These are phyloP conservation scores for Geranium incanum DNA, from an alignment of 441 rosid species.

Conservation along the genomic window DNA sequence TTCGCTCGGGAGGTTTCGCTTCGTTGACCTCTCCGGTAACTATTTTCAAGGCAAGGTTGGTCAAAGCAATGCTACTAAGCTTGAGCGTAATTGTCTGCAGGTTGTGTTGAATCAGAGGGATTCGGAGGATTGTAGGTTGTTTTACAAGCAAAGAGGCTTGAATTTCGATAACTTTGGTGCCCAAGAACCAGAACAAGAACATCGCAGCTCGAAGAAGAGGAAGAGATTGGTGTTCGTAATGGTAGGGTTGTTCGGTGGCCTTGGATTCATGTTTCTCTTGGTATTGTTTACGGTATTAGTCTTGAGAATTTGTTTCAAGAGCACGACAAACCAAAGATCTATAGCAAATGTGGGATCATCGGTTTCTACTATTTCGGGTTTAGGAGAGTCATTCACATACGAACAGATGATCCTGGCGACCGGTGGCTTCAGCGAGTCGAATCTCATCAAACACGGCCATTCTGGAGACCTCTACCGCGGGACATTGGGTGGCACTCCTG, in stretches of 20 bases:
- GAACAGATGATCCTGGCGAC: conserved; percentile 64
- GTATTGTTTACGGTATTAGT: conserved; percentile 33
- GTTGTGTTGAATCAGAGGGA: conserved; percentile 49
- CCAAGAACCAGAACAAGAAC: conserved; percentile 39
- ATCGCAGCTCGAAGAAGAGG: conserved; percentile 31
- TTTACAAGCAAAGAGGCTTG: conserved; percentile 52
- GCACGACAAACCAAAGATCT: conserved; percentile 40
- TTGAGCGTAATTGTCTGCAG: conserved; percentile 67
- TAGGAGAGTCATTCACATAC: conserved; percentile 66
- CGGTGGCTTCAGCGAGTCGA: conserved; percentile 51
- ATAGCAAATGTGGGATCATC: conserved; percentile 37
- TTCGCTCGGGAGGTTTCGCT: conserved; percentile 36
- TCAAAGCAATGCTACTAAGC: conserved; percentile 34
- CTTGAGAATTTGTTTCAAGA: conserved; percentile 36
- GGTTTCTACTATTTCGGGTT: conserved; percentile 47
- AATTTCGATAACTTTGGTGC: conserved; percentile 72
- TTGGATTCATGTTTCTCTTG: conserved; percentile 44
- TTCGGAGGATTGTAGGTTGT: conserved; percentile 43
- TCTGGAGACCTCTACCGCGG: conserved; percentile 82
- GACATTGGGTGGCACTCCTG: conserved; percentile 42
- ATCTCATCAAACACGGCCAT: conserved; percentile 80
- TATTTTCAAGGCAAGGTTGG: conserved; percentile 67
- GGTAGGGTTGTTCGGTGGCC: conserved; percentile 58
- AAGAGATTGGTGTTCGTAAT: conserved; percentile 41
- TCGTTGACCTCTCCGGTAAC: conserved; percentile 57